Evolutionary conservation across 2,329 filamentous ascomycete species (phyloP), one percentile per base, ranked within the genome.

Genomic region (Calonectria pseudoturangicola): DNA sequence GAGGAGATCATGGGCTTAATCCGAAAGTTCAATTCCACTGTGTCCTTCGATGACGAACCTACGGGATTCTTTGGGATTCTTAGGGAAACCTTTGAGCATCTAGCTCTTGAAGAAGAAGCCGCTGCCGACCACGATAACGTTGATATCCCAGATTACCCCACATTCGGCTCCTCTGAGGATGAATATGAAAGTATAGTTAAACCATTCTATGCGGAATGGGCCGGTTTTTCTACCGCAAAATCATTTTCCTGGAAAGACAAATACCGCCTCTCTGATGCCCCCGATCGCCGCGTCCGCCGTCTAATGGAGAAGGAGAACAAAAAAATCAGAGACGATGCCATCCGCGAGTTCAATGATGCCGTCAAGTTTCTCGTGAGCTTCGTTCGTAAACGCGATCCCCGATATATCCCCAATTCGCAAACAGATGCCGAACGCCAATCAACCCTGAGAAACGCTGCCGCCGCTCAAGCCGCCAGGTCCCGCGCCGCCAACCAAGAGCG

Each of bases 271-370:
- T 93, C 93, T 0, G 95, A 98, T 78, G 96, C 95, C 1, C 95
- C 95, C 1, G 96, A 99, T 84, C 92, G 97, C 64, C 91, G 93
- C 45, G 89, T 95, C 18, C 92, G 96, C 65, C 91, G 97, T 39
- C 80, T 95, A 47, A 98, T 98, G 92, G 97, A 98, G 82, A 98
- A 98, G 84, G 96, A 98, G 82, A 99, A 99, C 83, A 94, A 92
- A 78, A 94, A 93, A 75, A 85, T 93, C 28, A 91, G 97, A 66
- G 96, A 98, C 25, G 94, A 96, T 66, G 95, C 92, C 3, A 91
- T 94, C 13, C 91, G 93, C 69, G 94, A 98, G 76, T 98, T 98
- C 86, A 98, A 98, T 83, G 95, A 98, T 73, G 94, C 95, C 3
- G 95, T 99, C 36, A 88, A 95, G 70, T 94, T 95, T 8, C 88